Conservation (phyloP, 2,329 filamentous ascomycete genomes). For the Didymosphaeria variabile region DNA sequence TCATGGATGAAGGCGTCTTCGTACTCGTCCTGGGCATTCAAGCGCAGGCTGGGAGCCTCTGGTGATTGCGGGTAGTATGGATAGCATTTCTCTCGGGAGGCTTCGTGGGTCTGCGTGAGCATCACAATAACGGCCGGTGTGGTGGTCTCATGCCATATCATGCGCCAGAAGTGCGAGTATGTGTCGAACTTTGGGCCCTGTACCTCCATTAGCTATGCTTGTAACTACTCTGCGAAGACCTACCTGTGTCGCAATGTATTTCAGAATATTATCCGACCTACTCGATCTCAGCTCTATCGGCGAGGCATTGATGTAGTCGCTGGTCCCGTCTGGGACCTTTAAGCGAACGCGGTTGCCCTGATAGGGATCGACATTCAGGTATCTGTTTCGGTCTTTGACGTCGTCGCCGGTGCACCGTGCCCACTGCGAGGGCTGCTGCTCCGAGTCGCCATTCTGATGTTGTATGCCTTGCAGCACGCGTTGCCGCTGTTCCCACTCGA, state of each 20-base stretch:
- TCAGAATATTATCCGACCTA: slow-evolving; percentile 52
- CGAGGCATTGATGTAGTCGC: slow-evolving; percentile 64
- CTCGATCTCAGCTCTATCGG: slow-evolving; percentile 56
- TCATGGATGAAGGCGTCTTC: slow-evolving; percentile 72
- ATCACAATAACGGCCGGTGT: slow-evolving; percentile 82
- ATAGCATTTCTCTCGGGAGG: slow-evolving; percentile 81
- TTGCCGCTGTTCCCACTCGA: slow-evolving; percentile 68
- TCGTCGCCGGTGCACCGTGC: slow-evolving; percentile 66
- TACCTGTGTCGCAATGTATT: slow-evolving; percentile 90
- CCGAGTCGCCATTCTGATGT: slow-evolving; percentile 41
- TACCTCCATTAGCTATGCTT: not conserved
- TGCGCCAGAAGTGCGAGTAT: slow-evolving; percentile 89
- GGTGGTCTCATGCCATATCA: slow-evolving; percentile 87
- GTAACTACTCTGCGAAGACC: not conserved
- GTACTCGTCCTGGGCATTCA: slow-evolving; percentile 73
- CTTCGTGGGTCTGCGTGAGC: slow-evolving; percentile 89
- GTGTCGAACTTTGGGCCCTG: slow-evolving; percentile 81
- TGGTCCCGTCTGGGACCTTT: slow-evolving; percentile 72
- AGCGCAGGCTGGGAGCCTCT: slow-evolving; percentile 52
- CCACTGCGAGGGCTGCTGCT: slow-evolving; percentile 63
- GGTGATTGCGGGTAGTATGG: slow-evolving; percentile 77
- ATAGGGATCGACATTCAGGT: slow-evolving; percentile 90
- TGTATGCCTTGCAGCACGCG: slow-evolving; percentile 59
- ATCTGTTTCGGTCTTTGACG: slow-evolving; percentile 76
- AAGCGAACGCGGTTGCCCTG: slow-evolving; percentile 85